Conservation (phyloP, 2,329 filamentous ascomycete genomes). For the Apiospora sp. region DNA sequence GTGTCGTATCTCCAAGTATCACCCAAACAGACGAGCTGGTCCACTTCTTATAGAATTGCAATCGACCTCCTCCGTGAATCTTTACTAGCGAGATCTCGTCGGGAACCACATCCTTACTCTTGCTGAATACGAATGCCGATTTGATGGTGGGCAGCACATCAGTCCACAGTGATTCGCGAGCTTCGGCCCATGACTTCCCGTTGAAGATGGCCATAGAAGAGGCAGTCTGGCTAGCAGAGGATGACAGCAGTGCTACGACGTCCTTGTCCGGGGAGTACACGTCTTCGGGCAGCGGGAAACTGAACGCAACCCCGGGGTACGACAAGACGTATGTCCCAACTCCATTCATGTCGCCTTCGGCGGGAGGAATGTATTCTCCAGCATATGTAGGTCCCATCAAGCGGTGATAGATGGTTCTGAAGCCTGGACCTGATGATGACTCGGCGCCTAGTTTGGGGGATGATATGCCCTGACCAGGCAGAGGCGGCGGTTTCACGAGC, state of each 20-base stretch:
- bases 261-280: conserved; percentile 80
- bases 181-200: conserved; percentile 89
- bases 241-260: conserved; percentile 85
- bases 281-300: conserved; percentile 79
- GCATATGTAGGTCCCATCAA: conserved; percentile 94
- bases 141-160: conserved; percentile 77
- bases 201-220: conserved; percentile 90
- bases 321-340: conserved; percentile 87
- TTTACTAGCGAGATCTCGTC: conserved; percentile 86
- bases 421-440: conserved; percentile 70
- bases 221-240: conserved; percentile 77
- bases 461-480: conserved; percentile 38
- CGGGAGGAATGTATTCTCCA: conserved; percentile 84
- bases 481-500: conserved; percentile 70
- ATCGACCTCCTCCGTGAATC: conserved; percentile 77
- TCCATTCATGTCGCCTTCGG: conserved; percentile 56
- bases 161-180: conserved; percentile 78
- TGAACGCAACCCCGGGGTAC: conserved; percentile 93
- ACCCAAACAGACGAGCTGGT: conserved; percentile 74
- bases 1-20: conserved; percentile 82
- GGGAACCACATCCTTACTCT: conserved; percentile 80
- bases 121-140: conserved; percentile 71
- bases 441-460: conserved; percentile 40
- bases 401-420: conserved; percentile 89
- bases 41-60: conserved; percentile 80